Percentiles rank a stretch among this genome's conserved stretches.
These are phyloP conservation scores for Boletus reticulatus DNA, from an alignment of 768 basidiomycete genomes.

Conservation along the genomic window DNA sequence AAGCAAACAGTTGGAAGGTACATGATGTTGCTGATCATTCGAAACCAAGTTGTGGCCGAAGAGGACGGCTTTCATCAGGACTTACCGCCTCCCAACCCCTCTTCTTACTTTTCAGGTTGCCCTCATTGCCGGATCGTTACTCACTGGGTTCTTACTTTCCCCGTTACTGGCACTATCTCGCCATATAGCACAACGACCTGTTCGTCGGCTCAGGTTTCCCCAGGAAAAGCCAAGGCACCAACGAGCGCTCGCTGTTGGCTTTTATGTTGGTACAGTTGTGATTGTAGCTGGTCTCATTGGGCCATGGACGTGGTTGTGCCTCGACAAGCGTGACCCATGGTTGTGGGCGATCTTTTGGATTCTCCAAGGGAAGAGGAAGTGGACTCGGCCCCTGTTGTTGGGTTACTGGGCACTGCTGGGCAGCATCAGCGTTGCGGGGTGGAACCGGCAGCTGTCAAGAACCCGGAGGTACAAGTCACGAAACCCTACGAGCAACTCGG, in stretches of 20 bases:
- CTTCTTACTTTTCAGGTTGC: constrained; percentile 90
- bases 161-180: constrained; percentile 91
- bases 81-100: constrained; percentile 90
- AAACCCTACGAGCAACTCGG: constrained; percentile 32
- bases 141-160: constrained; percentile 93
- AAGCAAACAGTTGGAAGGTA: constrained; percentile 24
- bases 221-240: constrained; percentile 81
- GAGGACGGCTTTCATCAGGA: constrained; percentile 82
- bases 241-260: constrained; percentile 78
- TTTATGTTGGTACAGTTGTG: constrained; percentile 73
- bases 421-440: constrained; percentile 85
- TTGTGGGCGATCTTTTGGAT: constrained; percentile 79
- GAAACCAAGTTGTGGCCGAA: constrained; percentile 68
- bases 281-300: constrained; percentile 85
- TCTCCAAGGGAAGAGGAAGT: constrained; percentile 68
- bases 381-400: constrained; percentile 77
- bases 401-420: constrained; percentile 84
- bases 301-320: constrained; percentile 88
- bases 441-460: constrained; percentile 87
- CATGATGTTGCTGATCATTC: constrained; percentile 1
- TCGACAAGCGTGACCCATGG: constrained; percentile 83
- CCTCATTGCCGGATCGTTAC: constrained; percentile 85
- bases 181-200: constrained; percentile 84
- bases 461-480: constrained; percentile 64
- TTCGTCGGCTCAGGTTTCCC: constrained; percentile 76